Conservation (phyloP, 257 asterid species). For the Solanum commersonii region DNA sequence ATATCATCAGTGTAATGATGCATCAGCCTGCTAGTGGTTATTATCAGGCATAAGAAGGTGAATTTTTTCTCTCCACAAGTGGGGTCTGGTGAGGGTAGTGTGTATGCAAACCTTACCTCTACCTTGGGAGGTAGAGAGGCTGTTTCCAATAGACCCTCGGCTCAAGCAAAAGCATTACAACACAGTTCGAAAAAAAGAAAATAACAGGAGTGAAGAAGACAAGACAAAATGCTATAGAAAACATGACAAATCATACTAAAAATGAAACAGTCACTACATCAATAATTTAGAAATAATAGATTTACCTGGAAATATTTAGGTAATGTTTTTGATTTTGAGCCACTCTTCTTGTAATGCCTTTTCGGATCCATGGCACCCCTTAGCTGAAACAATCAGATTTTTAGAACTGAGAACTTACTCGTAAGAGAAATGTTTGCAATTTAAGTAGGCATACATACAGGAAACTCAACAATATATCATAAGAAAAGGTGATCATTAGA, state of each 20-base stretch:
- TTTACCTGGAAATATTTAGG: slow-evolving; percentile 94
- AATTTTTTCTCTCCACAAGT: background rate
- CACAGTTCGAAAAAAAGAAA: background rate
- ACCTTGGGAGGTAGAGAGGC: background rate
- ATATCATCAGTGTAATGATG: background rate
- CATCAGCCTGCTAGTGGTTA: background rate
- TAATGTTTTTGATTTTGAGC: slow-evolving; percentile 52
- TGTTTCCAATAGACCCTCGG: background rate
- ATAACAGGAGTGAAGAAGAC: background rate
- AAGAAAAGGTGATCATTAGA: background rate
- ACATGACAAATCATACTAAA: background rate
- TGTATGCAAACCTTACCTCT: background rate
- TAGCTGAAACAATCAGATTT: slow-evolving; percentile 32
- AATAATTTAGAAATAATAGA: background rate
- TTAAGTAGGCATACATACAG: background rate
- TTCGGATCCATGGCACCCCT: slow-evolving; percentile 75
- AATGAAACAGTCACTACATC: background rate
- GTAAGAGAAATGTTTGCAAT: background rate
- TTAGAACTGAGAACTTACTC: background rate
- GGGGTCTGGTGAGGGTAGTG: background rate
- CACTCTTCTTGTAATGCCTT: slow-evolving; percentile 78
- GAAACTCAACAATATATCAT: background rate
- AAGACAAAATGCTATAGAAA: background rate
- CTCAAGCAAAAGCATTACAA: background rate
- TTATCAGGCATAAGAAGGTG: background rate